phyloP scores from a whole-genome alignment of 2,329 filamentous ascomycete genomes.

The Aureobasidium sp. region DNA sequence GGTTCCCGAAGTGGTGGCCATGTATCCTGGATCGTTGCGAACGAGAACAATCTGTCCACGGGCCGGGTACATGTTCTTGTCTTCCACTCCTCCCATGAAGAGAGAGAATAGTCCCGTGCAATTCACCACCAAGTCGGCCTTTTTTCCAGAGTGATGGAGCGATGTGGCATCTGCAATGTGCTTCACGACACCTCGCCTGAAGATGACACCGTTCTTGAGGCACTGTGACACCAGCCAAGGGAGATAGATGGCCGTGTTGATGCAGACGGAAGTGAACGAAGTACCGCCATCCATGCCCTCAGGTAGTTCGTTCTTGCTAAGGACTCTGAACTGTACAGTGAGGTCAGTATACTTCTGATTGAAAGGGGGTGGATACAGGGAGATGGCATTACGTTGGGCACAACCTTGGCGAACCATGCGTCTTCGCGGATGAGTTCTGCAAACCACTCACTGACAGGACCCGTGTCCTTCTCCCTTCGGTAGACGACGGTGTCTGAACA shows the following conservation, averaged over 20 bases:
- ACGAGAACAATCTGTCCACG: constrained; percentile 80
- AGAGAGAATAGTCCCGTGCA: constrained; percentile 71
- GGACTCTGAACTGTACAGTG: constrained; percentile 24
- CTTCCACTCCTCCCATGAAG: constrained; percentile 72
- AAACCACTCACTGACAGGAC: constrained; percentile 49
- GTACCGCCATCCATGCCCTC: constrained; percentile 61
- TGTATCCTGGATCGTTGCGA: constrained; percentile 63
- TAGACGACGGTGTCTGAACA: constrained; percentile 42
- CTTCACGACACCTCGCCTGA: constrained; percentile 36
- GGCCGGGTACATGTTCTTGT: constrained; percentile 62
- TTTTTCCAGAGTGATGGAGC: constrained; percentile 48
- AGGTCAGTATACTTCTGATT: background rate
- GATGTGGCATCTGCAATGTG: constrained; percentile 64
- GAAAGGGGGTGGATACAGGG: background rate
- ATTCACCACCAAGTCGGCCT: constrained; percentile 68
- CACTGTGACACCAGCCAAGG: constrained; percentile 78
- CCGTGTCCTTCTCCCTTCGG: constrained; percentile 54
- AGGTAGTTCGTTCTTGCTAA: constrained; percentile 39
- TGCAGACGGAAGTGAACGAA: constrained; percentile 76
- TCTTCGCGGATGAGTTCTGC: constrained; percentile 54
- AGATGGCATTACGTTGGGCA: constrained; percentile 51
- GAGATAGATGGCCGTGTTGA: constrained; percentile 83
- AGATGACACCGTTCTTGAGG: constrained; percentile 57
- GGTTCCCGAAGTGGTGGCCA: constrained; percentile 62
- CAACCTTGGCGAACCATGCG: constrained; percentile 64